Conservation (phyloP, 345 rosid genomes). For the Sonneratia caseolaris region DNA sequence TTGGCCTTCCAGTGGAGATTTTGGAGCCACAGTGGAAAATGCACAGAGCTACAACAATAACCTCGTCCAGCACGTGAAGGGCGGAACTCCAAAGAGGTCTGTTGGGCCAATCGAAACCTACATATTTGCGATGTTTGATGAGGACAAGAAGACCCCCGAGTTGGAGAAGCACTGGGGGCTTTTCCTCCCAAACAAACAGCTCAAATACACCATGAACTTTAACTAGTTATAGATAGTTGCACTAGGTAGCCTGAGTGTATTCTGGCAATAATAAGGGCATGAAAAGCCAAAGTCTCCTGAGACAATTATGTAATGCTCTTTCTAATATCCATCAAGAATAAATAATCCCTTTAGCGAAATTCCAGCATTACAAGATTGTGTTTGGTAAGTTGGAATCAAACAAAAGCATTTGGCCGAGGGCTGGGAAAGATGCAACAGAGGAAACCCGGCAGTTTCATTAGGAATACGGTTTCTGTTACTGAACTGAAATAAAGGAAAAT, state of each 20-base stretch:
- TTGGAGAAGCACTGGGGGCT: constrained; percentile 47
- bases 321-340: neutral
- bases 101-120: constrained; percentile 43
- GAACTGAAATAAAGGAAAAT: too few relatives aligned
- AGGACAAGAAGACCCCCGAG: constrained; percentile 36
- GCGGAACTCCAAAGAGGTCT: constrained; percentile 34
- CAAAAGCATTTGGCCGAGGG: too few relatives aligned
- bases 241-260: neutral
- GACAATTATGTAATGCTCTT: neutral
- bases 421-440: too few relatives aligned
- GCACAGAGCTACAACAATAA: constrained; percentile 47
- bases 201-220: constrained; percentile 40
- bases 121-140: constrained; percentile 52
- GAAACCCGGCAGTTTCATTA: too few relatives aligned
- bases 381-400: too few relatives aligned
- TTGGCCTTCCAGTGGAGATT: constrained; percentile 52
- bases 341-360: too few relatives aligned
- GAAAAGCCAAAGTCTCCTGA: neutral
- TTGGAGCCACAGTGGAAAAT: constrained; percentile 28
- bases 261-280: neutral
- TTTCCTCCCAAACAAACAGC: constrained; percentile 33
- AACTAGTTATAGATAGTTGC: constrained; percentile 7
- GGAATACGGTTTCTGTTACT: too few relatives aligned
- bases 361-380: too few relatives aligned
- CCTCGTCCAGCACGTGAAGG: constrained; percentile 40